Conservation (phyloP, 192 early-diverging fungal genomes). For the Mortierella alpina region DNA sequence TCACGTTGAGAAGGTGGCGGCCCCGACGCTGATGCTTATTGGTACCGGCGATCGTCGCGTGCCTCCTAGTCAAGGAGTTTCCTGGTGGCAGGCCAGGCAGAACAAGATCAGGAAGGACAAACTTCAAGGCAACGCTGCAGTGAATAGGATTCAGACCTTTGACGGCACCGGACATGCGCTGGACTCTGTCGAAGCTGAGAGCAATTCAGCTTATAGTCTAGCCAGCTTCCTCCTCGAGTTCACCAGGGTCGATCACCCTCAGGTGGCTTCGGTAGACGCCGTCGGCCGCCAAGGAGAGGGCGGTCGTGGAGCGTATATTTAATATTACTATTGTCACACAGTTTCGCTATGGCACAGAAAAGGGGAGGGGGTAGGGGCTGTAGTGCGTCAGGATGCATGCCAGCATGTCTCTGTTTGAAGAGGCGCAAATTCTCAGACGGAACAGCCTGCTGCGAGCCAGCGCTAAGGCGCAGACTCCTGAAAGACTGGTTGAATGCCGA, state of each 20-base stretch:
- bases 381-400: too few relatives aligned
- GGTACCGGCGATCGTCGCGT: slow-evolving; percentile 79
- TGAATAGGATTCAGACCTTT: slow-evolving; percentile 65
- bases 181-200: slow-evolving; percentile 70
- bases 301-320: slow-evolving; percentile 35
- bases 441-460: too few relatives aligned
- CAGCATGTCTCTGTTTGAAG: too few relatives aligned
- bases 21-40: slow-evolving; percentile 75
- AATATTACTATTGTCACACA: neutral
- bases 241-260: slow-evolving; percentile 25
- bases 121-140: slow-evolving; percentile 10
- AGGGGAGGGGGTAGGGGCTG: too few relatives aligned
- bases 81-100: slow-evolving; percentile 55
- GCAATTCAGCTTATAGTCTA: slow-evolving; percentile 48
- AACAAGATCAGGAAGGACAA: slow-evolving; percentile 54
- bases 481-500: too few relatives aligned
- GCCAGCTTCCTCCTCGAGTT: slow-evolving; percentile 41
- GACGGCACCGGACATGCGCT: slow-evolving; percentile 69
- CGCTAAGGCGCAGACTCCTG: too few relatives aligned
- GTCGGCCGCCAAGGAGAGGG: slow-evolving; percentile 28
- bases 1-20: slow-evolving; percentile 63
- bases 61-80: slow-evolving; percentile 71
- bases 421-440: too few relatives aligned
- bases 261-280: neutral
- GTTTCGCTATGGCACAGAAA: neutral